These are phyloP conservation scores for Aureobasidium leucospermi DNA, from an alignment of 2,329 filamentous ascomycete species.

Conservation along the genomic window DNA sequence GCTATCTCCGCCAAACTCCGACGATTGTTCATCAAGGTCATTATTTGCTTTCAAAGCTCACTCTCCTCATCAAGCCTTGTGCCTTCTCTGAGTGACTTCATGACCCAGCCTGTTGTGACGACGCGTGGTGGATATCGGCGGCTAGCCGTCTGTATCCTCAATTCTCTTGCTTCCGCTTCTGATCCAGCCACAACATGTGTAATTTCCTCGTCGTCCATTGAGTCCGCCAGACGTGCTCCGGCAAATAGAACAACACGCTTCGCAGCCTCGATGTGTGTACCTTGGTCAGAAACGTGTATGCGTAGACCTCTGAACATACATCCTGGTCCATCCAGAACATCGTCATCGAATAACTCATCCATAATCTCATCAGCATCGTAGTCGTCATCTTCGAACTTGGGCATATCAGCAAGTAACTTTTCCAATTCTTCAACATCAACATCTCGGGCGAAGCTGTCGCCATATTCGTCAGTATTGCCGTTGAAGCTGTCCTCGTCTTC, in stretches of 20 bases:
- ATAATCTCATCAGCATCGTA: conserved; percentile 39
- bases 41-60: not conserved
- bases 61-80: conserved; percentile 73
- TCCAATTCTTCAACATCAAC: conserved; percentile 56
- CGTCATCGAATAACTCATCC: conserved; percentile 49
- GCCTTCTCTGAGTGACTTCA: conserved; percentile 69
- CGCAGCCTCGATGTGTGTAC: conserved; percentile 16
- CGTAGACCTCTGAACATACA: conserved; percentile 46
- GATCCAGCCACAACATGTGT: conserved; percentile 64
- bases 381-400: conserved; percentile 37
- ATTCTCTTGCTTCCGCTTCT: conserved; percentile 41
- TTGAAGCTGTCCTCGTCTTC: conserved; percentile 48
- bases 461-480: conserved; percentile 64
- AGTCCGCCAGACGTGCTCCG: conserved; percentile 51
- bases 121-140: conserved; percentile 52
- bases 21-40: not conserved
- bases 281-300: conserved; percentile 38
- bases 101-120: conserved; percentile 65
- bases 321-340: conserved; percentile 46
- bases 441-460: conserved; percentile 77
- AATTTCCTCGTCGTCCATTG: conserved; percentile 45
- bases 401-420: conserved; percentile 43
- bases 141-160: conserved; percentile 21
- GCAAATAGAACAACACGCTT: conserved; percentile 60
- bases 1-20: not conserved